Evolutionary conservation across 345 rosid species (phyloP).

Genomic region (Hibiscus tridactylites): DNA sequence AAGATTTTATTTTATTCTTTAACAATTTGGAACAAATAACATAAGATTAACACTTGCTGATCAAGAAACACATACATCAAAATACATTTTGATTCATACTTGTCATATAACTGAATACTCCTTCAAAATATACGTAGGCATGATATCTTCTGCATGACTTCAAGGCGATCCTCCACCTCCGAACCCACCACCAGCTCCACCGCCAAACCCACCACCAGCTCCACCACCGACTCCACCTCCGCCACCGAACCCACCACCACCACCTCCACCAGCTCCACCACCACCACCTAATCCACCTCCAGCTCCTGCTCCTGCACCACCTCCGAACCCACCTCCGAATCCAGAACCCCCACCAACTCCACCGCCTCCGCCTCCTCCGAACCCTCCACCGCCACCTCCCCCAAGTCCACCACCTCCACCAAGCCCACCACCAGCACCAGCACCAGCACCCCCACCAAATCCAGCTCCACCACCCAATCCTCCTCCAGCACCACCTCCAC

Average conservation of each 20-base stretch:
- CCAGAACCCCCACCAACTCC: slow-evolving; percentile 23
- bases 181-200: slow-evolving; percentile 24
- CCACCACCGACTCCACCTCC: slow-evolving; percentile 30
- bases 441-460: slow-evolving; percentile 28
- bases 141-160: background rate
- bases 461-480: slow-evolving; percentile 17
- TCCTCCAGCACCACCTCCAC: slow-evolving; percentile 21
- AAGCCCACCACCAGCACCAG: slow-evolving; percentile 27
- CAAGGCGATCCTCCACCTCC: slow-evolving; percentile 10
- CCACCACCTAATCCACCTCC: slow-evolving; percentile 26
- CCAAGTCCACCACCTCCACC: slow-evolving; percentile 27
- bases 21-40: background rate
- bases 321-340: slow-evolving; percentile 17
- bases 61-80: background rate
- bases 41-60: background rate
- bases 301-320: slow-evolving; percentile 16
- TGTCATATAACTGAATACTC: background rate
- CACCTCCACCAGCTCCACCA: slow-evolving; percentile 22
- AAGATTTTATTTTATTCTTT: background rate
- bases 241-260: slow-evolving; percentile 22
- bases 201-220: slow-evolving; percentile 18
- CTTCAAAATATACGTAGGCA: background rate
- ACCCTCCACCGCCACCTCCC: slow-evolving; percentile 22
- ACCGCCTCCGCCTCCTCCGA: slow-evolving; percentile 17
- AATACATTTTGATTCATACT: background rate